Evolutionary conservation across 192 early-diverging fungal genomes (phyloP), one percentile per base, ranked within the genome.

Genomic region (Entomortierella lignicola): DNA sequence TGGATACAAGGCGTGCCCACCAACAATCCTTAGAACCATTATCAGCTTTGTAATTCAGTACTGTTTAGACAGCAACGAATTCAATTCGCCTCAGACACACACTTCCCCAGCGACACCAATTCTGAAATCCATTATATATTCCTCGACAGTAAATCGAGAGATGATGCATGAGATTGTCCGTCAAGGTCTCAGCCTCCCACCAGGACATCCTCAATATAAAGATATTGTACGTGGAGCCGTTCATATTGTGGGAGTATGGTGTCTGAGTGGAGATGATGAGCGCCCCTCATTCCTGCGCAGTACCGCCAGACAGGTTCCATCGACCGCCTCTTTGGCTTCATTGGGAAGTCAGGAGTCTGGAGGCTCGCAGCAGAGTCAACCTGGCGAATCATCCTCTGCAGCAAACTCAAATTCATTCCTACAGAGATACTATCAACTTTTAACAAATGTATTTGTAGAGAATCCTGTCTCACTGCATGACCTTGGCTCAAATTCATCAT

Each of bases 81-180:
- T 69, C 37, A 73, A 80, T 48, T 75, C 64, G 8, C 55, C 77
- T 4, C 71, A 83, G 25, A 66, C 71, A 20, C 69, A 68, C 32
- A 83, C 87, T 18, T 89, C 88, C 23, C 89, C 89, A 2, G 87
- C 86, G 10, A 88, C 86, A 1, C 88, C 87, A 4, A 89, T 90
- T 31, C 66, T 90, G 18, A 90, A 89, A 52, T 88, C 85, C 0
- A 88, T 90, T 41, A 83, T 90, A 5, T 71, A 85, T 23, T 82
- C 82, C 1, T 82, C 83, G 1, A 83, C 88, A 44, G 83, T 81
- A 43, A 92, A 91, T 53, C 68, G 93, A 2, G 93, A 95, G 69
- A 84, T 94, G 37, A 81, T 93, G 23, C 93, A 96, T 70, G 94
- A 96, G 67, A 83, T 92, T 47, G 59, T 95, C 3, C 73, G 90